Evolutionary conservation across 2,329 filamentous ascomycete species (phyloP).

Genomic region (Ophiocordyceps sinensis): DNA sequence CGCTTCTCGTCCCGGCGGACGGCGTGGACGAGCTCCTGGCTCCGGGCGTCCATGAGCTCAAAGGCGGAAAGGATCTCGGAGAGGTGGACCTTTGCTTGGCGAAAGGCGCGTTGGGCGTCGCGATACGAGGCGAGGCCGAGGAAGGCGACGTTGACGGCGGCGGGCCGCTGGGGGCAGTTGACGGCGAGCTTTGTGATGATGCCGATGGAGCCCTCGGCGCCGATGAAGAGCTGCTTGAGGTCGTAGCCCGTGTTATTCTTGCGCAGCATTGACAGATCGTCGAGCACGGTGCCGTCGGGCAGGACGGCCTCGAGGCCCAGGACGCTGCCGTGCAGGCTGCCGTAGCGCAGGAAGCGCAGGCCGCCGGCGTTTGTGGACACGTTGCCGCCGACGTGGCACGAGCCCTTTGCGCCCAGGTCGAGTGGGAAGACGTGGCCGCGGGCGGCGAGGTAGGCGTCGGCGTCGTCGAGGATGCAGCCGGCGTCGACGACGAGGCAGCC

Average conservation of each 20-base stretch:
- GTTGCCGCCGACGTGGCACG: constrained; percentile 92
- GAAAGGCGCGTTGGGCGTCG: constrained; percentile 73
- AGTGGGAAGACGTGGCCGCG: constrained; percentile 83
- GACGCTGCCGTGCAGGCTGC: constrained; percentile 84
- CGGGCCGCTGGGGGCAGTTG: constrained; percentile 73
- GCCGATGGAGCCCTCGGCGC: constrained; percentile 86
- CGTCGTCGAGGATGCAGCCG: constrained; percentile 79
- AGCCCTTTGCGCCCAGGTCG: constrained; percentile 95
- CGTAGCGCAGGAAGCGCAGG: constrained; percentile 77
- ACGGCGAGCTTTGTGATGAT: constrained; percentile 87
- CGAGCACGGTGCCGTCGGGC: constrained; percentile 80
- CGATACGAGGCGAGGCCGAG: constrained; percentile 86
- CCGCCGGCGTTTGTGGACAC: constrained; percentile 93
- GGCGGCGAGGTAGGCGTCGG: constrained; percentile 73
- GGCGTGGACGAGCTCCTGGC: constrained; percentile 60
- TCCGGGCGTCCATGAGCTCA: constrained; percentile 85
- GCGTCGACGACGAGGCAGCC: constrained; percentile 83
- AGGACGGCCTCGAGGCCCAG: constrained; percentile 88
- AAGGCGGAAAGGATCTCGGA: constrained; percentile 95
- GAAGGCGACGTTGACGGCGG: constrained; percentile 87
- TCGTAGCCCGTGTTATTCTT: constrained; percentile 99
- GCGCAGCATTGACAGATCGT: constrained; percentile 74
- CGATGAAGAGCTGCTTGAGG: constrained; percentile 91
- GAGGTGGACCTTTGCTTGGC: constrained; percentile 76
- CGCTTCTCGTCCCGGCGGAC: constrained; percentile 66